Evolutionary conservation across 1,139 yeast genomes (phyloP).

Genomic region (Meyerozyma smithsonii): DNA sequence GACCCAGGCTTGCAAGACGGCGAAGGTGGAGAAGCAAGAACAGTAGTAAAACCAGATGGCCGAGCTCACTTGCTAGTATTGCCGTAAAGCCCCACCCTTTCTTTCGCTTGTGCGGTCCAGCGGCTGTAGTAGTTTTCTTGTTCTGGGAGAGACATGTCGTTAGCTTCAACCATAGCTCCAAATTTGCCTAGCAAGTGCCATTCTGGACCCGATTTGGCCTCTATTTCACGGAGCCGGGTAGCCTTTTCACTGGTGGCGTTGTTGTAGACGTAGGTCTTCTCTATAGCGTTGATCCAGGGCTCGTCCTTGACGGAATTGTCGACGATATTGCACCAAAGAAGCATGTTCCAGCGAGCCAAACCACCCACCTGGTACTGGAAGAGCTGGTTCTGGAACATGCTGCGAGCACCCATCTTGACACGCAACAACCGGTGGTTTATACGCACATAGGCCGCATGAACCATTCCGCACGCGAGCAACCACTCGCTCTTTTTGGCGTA

Average conservation of each 20-base stretch:
- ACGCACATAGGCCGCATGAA: conserved; percentile 53
- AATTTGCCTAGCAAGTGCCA: conserved; percentile 27
- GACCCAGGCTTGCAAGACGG: neutral
- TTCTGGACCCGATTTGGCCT: conserved; percentile 29
- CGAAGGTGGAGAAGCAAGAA: neutral
- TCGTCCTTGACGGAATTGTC: conserved; percentile 50
- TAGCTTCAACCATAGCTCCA: conserved; percentile 37
- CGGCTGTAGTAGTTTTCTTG: conserved; percentile 29
- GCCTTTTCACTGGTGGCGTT: conserved; percentile 19
- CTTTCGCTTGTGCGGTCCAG: conserved; percentile 22
- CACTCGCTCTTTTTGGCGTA: conserved; percentile 54
- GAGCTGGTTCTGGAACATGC: conserved; percentile 45
- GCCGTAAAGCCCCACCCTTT: neutral
- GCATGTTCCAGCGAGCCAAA: conserved; percentile 40
- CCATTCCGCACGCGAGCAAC: conserved; percentile 64
- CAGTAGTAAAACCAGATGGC: too few species aligned
- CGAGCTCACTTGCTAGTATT: neutral
- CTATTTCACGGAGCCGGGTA: conserved; percentile 19
- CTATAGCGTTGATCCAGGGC: conserved; percentile 50
- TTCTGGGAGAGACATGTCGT: conserved; percentile 21
- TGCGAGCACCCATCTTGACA: conserved; percentile 44
- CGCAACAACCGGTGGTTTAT: conserved; percentile 46
- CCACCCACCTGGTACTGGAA: conserved; percentile 53
- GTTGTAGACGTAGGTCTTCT: conserved; percentile 34
- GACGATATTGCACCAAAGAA: conserved; percentile 49